Evolutionary conservation across 306 rosid genomes (phyloP), one percentile per base, ranked within the genome.

Genomic region (Sophora flavescens): DNA sequence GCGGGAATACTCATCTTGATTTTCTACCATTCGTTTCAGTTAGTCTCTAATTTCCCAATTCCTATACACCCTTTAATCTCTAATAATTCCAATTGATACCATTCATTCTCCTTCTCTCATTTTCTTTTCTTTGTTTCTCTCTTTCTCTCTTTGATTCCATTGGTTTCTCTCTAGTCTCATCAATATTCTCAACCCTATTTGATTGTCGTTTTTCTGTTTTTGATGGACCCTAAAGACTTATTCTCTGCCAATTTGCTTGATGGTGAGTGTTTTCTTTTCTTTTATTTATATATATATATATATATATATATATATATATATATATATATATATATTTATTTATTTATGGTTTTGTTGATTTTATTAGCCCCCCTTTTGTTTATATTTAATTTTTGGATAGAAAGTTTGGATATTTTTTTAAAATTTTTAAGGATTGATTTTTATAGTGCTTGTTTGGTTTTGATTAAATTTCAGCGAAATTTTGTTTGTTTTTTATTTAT

Each of bases 1-100:
- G 91, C 87, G 41, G 91, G 91, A 84, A 78, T 87, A 32, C 77
- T 87, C 51, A 72, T 87, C 16, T 60, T 87, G 28, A 87, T 84
- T 10, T 86, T 87, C 12, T 87, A 86, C 8, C 85, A 87, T 82
- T 87, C 90, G 3, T 79, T 79, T 26, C 90, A 84, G 38, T 78
- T 87, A 67, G 79, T 87, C 36, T 87, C 91, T 3, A 87, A 87
- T 84, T 84, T 87, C 73, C 83, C 85, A 7, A 77, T 22, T 68
- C 91, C 91, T 84, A 87, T 87, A 87, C 91, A 84, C 87, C 87
- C 75, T 51, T 79, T 47, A 68, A 47, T 10, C 13, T 3, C 2
- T 13, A 13, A 74, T 13, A 13, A 74, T 17, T 8, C 32, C 8
- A n/a, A 3, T 14, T 68, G 71, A 58, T 22, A 38, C 33, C 58